Conservation (phyloP, 495 filamentous ascomycete species). For the Hyphodiscus hymeniophilus region DNA sequence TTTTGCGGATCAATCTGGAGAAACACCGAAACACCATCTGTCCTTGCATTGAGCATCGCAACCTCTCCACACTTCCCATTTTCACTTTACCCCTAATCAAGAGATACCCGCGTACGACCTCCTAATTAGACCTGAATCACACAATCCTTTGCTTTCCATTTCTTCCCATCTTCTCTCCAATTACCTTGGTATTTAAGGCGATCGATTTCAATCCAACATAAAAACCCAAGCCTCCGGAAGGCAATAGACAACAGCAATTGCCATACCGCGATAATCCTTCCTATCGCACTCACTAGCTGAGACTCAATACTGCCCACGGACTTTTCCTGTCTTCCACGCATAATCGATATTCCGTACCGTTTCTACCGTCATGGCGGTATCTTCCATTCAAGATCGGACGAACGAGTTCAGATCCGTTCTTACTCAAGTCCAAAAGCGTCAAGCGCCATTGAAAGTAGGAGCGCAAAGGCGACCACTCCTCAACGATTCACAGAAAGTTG, state of each 20-base stretch:
- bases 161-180: neutral
- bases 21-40: neutral
- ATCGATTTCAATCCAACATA: neutral
- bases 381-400: constrained; percentile 92
- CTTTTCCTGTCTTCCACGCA: too few relatives aligned
- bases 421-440: constrained; percentile 67
- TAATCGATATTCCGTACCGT: too few relatives aligned
- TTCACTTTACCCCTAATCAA: neutral
- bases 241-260: neutral
- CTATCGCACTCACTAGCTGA: too few relatives aligned
- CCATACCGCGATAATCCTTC: too few relatives aligned
- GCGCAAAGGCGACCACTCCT: constrained; percentile 76
- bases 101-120: neutral
- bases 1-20: neutral
- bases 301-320: too few relatives aligned
- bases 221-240: constrained; percentile 9
- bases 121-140: constrained; percentile 12
- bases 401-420: constrained; percentile 89
- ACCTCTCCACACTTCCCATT: neutral
- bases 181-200: neutral
- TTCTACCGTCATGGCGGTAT: constrained; percentile 37
- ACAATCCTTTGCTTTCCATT: constrained; percentile 1
- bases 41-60: neutral
- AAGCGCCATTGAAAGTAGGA: constrained; percentile 59
- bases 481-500: constrained; percentile 59